A percentile compares a stretch with the other conserved stretches of the same genome.
These are phyloP conservation scores for Obelidium mucronatum DNA, from an alignment of 192 early-diverging fungal species.

Conservation along the genomic window DNA sequence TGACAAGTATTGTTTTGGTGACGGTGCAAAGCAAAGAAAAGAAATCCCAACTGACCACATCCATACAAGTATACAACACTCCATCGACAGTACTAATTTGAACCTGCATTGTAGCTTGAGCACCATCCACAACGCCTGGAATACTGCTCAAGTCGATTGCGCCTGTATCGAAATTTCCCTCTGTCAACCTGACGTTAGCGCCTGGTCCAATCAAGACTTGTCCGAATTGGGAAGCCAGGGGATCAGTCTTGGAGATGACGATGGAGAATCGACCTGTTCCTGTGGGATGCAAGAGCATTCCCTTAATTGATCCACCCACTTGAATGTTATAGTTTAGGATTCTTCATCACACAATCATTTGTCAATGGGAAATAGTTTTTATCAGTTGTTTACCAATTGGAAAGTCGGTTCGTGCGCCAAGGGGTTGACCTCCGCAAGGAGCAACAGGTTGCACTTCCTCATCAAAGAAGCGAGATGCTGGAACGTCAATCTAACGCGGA, in stretches of 20 bases:
- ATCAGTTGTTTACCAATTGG: constrained; percentile 56
- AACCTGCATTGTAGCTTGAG: constrained; percentile 8
- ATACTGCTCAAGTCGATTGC: constrained; percentile 27
- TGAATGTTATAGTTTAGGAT: too few species aligned
- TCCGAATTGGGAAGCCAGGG: too few species aligned
- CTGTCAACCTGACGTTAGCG: too few species aligned
- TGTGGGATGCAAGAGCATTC: constrained; percentile 52
- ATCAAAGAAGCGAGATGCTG: constrained; percentile 51
- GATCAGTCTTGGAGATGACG: constrained; percentile 49
- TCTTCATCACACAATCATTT: too few species aligned
- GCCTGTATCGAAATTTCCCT: too few species aligned
- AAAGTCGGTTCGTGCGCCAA: constrained; percentile 48
- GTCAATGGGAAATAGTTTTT: too few species aligned
- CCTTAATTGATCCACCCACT: constrained; percentile 15
- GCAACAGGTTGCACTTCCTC: constrained; percentile 51
- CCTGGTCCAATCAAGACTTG: too few species aligned
- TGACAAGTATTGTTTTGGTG: too few species aligned
- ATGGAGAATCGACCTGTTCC: constrained; percentile 46
- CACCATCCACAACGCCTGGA: constrained; percentile 10
- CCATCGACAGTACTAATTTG: constrained; percentile 7
- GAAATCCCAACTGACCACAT: constrained; percentile 17
- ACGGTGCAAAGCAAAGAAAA: too few species aligned
- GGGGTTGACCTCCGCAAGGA: constrained; percentile 60
- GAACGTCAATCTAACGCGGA: constrained; percentile 48
- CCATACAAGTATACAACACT: constrained; percentile 1